Evolutionary conservation across 257 asterid species (phyloP), one percentile per base, ranked within the genome.

Genomic region (Solanum ossicruentum): DNA sequence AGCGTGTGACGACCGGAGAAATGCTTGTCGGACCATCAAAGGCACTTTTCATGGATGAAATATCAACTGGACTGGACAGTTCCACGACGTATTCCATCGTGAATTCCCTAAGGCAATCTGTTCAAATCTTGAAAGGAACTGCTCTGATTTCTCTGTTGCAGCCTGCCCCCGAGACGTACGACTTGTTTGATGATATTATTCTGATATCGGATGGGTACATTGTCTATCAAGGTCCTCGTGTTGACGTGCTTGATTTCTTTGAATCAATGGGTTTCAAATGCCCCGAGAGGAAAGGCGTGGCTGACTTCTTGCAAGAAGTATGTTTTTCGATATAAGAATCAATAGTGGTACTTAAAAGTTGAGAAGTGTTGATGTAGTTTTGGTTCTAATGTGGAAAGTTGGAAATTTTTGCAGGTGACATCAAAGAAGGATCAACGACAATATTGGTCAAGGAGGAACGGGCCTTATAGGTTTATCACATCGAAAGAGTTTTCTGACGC

Each of bases 391-490:
- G 32, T 32, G 52, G 82, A 26, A 58, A 65, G 32, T 81, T 0
- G 66, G 45, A 21, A 55, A 11, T 20, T n/a, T 58, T 56, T 75
- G 85, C 86, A 91, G 94, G 93, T 91, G 55, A 91, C 93, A 5
- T 91, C 94, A 4, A 85, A 83, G 87, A 91, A 88, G 67, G 94
- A 91, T 84, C 94, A 90, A 84, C 71, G 81, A 45, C 93, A 92
- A 80, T 92, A 92, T 75, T 92, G 94, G 94, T 86, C 85, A 51
- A 79, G 72, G 7, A 82, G 77, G 26, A 89, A 86, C 49, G 85
- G 85, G 85, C 92, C 87, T 39, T 92, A 92, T 84, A 84, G 83
- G 54, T 92, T 90, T 70, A 55, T 92, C 69, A 26, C 90, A n/a
- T 88, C 82, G 8, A 66, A 54, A 23, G 93, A 91, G 43, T 93